A percentile compares a stretch with the other conserved stretches of the same genome.
Conservation (phyloP, 2,329 filamentous ascomycete genomes). For the Sarocladium oryzae region DNA sequence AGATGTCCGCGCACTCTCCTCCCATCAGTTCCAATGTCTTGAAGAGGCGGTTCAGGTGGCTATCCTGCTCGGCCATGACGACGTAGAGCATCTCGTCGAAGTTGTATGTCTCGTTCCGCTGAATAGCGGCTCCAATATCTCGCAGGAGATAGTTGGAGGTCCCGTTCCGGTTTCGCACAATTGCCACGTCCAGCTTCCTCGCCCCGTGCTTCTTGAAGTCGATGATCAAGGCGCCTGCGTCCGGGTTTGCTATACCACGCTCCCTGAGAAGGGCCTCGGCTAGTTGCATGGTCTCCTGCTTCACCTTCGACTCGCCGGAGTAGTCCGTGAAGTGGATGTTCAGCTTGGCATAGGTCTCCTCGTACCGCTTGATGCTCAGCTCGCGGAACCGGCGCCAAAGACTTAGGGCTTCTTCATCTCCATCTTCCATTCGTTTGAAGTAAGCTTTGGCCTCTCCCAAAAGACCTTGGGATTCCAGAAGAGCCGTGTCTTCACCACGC, state of each 20-base stretch:
- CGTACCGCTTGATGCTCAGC: conserved; percentile 52
- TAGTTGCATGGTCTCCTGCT: conserved; percentile 43
- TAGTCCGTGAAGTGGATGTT: conserved; percentile 59
- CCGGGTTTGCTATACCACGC: conserved; percentile 52
- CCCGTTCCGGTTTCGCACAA: conserved; percentile 57
- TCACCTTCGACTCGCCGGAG: conserved; percentile 58
- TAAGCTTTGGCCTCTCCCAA: conserved; percentile 52
- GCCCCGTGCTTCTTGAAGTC: conserved; percentile 61
- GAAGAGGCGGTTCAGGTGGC: conserved; percentile 26
- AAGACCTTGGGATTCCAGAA: conserved; percentile 36
- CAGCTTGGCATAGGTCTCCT: conserved; percentile 51
- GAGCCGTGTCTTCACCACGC: conserved; percentile 35
- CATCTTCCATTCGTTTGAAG: conserved; percentile 56
- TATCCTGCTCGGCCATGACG: conserved; percentile 28
- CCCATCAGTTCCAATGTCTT: conserved; percentile 26
- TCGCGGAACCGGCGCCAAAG: conserved; percentile 54
- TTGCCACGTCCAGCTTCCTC: conserved; percentile 60
- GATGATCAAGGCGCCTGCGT: conserved; percentile 60
- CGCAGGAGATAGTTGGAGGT: conserved; percentile 63
- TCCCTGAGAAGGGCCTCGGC: conserved; percentile 53
- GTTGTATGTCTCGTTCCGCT: conserved; percentile 33
- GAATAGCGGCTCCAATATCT: conserved; percentile 60
- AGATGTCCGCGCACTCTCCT: conserved; percentile 17
- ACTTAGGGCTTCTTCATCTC: conserved; percentile 47
- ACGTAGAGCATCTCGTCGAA: conserved; percentile 36